A percentile compares a stretch with the other conserved stretches of the same genome.
These are phyloP conservation scores for Beauveria scarabaeidicola DNA, from an alignment of 2,329 filamentous ascomycete genomes.

Conservation along the genomic window DNA sequence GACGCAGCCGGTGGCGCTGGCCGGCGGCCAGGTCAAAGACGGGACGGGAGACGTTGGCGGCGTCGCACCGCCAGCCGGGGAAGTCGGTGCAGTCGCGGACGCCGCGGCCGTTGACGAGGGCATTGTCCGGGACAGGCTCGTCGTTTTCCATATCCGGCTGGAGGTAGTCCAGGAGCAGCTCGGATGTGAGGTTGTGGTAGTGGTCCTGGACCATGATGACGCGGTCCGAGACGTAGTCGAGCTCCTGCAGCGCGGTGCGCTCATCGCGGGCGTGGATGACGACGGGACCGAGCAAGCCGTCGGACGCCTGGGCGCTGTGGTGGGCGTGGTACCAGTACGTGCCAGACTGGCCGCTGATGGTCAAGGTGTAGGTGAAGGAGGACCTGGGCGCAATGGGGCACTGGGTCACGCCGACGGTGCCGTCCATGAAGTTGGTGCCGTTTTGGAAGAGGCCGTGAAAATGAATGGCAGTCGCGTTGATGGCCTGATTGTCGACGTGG, in stretches of 20 bases:
- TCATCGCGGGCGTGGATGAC: conserved; percentile 53
- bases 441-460: conserved; percentile 75
- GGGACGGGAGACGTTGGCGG: conserved; percentile 25
- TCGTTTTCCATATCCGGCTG: conserved; percentile 45
- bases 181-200: conserved; percentile 52
- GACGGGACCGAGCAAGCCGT: conserved; percentile 59
- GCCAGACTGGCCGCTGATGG: conserved; percentile 41
- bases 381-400: conserved; percentile 56
- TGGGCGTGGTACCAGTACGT: conserved; percentile 59
- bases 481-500: conserved; percentile 58
- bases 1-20: conserved; percentile 54
- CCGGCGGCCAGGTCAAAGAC: conserved; percentile 41
- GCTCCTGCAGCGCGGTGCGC: conserved; percentile 16
- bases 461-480: conserved; percentile 60
- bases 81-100: conserved; percentile 27
- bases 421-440: conserved; percentile 67
- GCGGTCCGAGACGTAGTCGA: conserved; percentile 38
- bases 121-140: conserved; percentile 58
- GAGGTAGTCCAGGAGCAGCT: conserved; percentile 47
- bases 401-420: conserved; percentile 58
- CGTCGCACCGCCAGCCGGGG: conserved; percentile 35
- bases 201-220: conserved; percentile 64
- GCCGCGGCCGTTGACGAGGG: conserved; percentile 51
- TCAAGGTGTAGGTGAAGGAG: conserved; percentile 60
- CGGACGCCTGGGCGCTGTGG: conserved; percentile 54